phyloP scores from a whole-genome alignment of 169 alveolate genomes.

The Cryptosporidium parvum region DNA sequence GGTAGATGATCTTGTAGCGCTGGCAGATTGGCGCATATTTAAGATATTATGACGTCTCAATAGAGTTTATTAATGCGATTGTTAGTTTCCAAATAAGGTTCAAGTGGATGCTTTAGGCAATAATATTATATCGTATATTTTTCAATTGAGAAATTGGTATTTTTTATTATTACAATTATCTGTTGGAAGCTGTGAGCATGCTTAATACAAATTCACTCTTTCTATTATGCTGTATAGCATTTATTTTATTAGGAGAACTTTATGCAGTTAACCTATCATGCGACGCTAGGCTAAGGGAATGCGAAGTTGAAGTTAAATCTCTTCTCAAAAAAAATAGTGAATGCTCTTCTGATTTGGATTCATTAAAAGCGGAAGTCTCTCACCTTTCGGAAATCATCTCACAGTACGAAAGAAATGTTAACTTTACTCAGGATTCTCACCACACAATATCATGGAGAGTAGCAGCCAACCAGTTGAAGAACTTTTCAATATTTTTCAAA shows the following conservation, averaged over 20 bases:
- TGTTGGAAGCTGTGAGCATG: slow-evolving; percentile 20
- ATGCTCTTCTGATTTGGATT: slow-evolving; percentile 56
- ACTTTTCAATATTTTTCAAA: slow-evolving; percentile 19
- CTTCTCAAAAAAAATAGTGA: slow-evolving; percentile 51
- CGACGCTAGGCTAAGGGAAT: slow-evolving; percentile 52
- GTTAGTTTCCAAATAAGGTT: neutral
- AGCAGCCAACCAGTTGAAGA: neutral
- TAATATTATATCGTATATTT: neutral
- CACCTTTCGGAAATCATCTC: slow-evolving; percentile 43
- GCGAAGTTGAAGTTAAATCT: slow-evolving; percentile 59
- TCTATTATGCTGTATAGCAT: slow-evolving; percentile 1
- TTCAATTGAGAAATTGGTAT: neutral
- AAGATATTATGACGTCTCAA: slow-evolving; percentile 44
- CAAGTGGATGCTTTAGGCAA: slow-evolving; percentile 3
- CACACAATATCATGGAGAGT: slow-evolving; percentile 25
- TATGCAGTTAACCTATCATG: slow-evolving; percentile 40
- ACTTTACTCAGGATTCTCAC: neutral
- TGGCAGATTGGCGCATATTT: slow-evolving; percentile 9
- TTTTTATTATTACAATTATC: neutral
- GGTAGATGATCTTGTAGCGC: slow-evolving; percentile 24
- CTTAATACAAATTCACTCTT: neutral
- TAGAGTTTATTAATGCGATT: slow-evolving; percentile 22
- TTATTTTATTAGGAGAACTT: neutral
- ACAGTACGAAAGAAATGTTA: slow-evolving; percentile 22
- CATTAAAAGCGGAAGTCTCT: slow-evolving; percentile 31